Base-by-base conservation (phyloP, 2,329 filamentous ascomycete species). In the Ophiostoma sp. region DNA sequence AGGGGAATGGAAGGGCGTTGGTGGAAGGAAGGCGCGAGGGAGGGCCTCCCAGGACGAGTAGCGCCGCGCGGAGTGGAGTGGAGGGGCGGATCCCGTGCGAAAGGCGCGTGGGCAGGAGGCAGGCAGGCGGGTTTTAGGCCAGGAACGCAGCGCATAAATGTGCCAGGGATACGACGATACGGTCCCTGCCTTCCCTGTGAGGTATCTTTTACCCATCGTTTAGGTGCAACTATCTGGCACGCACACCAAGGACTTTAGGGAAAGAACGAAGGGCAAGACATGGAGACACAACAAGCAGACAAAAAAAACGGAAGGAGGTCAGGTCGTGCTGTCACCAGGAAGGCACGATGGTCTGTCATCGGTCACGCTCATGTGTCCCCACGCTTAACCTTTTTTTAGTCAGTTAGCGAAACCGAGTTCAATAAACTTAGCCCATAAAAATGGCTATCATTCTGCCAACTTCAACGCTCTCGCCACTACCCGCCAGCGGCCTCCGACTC, bases 21-120 rank as follows among this genome's bases (percentile, higher is more conserved):
- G 66, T 25, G 69, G 69, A 61, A 48, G 69, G 69, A 55, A 57
- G 31, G 48, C 48, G 48, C n/a, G 50, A 70, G 48, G 48, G 66
- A 52, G 66, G 68, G 68, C 33, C 68, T 57, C 36, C 48, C 68
- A 70, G 33, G n/a, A 28, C 22, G 31, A 55, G 42, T 69, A 72
- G 71, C 48, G 63, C 50, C 63, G 33, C 71, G 52, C 71, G 71
- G 50, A 72, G 71, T 72, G 71, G 71, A 72, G 71, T 28, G 45
- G 64, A 61, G 52, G 71, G 70, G 61, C 70, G 61, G 39, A 61
- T 63, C 63, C 70, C 71, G 71, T 45, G 64, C 42, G 39, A 28
- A 50, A 57, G 52, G 42, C 59, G 64, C 25, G 36, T 42, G 28
- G 4, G 8, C 59, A 19, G 33, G 12, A 15, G 9, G 28, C 19